Evolutionary conservation across 805 yeast species (phyloP).

Genomic region (Yarrowia sp.): DNA sequence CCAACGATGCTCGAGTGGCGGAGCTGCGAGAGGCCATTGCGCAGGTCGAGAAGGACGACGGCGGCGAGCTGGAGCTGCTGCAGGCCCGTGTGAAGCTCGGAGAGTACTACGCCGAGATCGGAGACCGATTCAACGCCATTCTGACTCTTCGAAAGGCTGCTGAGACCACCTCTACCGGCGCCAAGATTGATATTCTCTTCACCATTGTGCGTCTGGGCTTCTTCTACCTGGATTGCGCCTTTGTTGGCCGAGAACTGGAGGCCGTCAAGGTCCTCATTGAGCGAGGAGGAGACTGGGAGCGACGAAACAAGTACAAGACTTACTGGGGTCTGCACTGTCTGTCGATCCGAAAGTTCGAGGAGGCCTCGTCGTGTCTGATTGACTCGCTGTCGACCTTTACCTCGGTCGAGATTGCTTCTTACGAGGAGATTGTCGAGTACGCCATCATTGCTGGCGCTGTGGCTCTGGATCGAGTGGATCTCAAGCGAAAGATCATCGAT

Average conservation of each 20-base stretch:
- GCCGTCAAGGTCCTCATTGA: constrained; percentile 79
- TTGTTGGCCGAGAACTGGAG: constrained; percentile 74
- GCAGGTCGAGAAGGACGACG: constrained; percentile 71
- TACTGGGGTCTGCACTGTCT: constrained; percentile 83
- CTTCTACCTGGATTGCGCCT: constrained; percentile 78
- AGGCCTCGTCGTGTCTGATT: constrained; percentile 82
- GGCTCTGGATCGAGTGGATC: constrained; percentile 78
- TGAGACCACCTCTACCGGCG: constrained; percentile 85
- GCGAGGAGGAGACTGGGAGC: constrained; percentile 99
- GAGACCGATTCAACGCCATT: constrained; percentile 77
- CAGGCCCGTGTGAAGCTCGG: constrained; percentile 81
- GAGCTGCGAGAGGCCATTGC: constrained; percentile 56
- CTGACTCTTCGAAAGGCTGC: constrained; percentile 72
- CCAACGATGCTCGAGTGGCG: constrained; percentile 63
- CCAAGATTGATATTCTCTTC: constrained; percentile 84
- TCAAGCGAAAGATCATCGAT: constrained; percentile 85
- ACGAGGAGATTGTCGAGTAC: constrained; percentile 87
- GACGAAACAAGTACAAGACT: constrained; percentile 92
- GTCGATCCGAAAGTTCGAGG: constrained; percentile 84
- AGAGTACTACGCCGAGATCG: constrained; percentile 83
- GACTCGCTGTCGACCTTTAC: constrained; percentile 96
- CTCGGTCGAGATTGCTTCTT: constrained; percentile 84
- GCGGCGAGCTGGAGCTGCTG: constrained; percentile 84
- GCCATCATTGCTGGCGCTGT: constrained; percentile 89
- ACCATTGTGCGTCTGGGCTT: constrained; percentile 88